A percentile compares a stretch with the other conserved stretches of the same genome.
Conservation (phyloP, 352 stramenopile genomes). For the Elongisporangium prolatum region DNA sequence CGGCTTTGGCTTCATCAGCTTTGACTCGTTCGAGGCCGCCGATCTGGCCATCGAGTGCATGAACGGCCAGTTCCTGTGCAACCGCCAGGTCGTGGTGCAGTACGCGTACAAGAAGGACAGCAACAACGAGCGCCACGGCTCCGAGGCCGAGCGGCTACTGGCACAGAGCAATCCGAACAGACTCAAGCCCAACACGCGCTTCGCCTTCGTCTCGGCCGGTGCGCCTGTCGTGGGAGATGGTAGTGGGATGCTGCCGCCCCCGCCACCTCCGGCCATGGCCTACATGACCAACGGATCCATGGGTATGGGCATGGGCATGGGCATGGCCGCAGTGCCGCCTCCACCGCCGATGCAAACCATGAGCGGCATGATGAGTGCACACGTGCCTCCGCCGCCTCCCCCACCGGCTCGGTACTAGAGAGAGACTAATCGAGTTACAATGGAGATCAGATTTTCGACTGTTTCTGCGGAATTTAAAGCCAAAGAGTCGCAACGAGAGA, state of each 20-base stretch:
- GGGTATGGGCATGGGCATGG: constrained; percentile 40
- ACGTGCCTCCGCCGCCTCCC: constrained; percentile 28
- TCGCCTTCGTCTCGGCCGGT: constrained; percentile 35
- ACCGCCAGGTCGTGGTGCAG: constrained; percentile 96
- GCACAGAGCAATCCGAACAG: constrained; percentile 82
- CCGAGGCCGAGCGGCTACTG: constrained; percentile 83
- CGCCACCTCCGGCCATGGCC: constrained; percentile 21
- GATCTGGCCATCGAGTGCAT: constrained; percentile 99
- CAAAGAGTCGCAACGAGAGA: neutral
- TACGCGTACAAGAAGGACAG: constrained; percentile 99
- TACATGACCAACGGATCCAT: constrained; percentile 24
- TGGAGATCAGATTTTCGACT: neutral
- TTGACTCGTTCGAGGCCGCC: constrained; percentile 95
- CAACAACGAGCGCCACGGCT: constrained; percentile 90
- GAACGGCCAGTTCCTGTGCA: constrained; percentile 98
- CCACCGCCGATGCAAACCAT: constrained; percentile 24
- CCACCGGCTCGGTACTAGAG: constrained; percentile 32
- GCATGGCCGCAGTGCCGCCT: constrained; percentile 20
- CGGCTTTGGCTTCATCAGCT: constrained; percentile 98
- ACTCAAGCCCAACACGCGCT: constrained; percentile 75
- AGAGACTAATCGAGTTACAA: constrained; percentile 8
- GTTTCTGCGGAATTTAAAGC: neutral
- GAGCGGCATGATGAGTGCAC: constrained; percentile 23
- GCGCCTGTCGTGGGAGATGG: neutral
- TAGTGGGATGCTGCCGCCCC: constrained; percentile 15